phyloP scores from a whole-genome alignment of 371 early-diverging fungal genomes.

The Chytridium lagenaria region DNA sequence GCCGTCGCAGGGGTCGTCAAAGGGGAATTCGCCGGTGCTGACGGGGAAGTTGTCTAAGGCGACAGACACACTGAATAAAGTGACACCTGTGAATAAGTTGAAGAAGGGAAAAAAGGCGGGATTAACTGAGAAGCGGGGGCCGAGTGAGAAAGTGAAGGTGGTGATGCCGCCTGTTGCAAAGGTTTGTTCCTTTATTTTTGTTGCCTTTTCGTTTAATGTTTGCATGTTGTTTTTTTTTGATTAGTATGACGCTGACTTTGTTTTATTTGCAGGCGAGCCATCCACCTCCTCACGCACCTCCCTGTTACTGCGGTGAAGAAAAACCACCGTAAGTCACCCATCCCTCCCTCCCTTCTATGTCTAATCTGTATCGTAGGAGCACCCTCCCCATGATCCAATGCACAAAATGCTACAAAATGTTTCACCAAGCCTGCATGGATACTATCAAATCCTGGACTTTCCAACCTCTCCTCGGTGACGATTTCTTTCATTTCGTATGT shows the following conservation, averaged over 20 bases:
- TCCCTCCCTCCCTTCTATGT: neutral
- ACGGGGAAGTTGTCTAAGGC: too few species aligned
- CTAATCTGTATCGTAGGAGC: neutral
- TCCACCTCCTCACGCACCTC: neutral
- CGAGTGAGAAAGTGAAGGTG: too few species aligned
- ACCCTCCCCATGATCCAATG: conserved; percentile 18
- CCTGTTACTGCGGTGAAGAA: conserved; percentile 5
- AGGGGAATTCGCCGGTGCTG: too few species aligned
- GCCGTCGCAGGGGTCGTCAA: too few species aligned
- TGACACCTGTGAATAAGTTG: too few species aligned
- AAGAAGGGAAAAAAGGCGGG: too few species aligned
- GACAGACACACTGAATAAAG: too few species aligned
- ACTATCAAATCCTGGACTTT: conserved; percentile 40
- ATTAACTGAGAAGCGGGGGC: too few species aligned
- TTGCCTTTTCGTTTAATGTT: neutral
- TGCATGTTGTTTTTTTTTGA: too few species aligned
- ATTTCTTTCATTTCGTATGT: conserved; percentile 65
- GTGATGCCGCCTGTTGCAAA: too few species aligned
- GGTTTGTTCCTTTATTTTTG: too few species aligned
- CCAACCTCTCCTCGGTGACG: conserved; percentile 61
- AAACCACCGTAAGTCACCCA: neutral
- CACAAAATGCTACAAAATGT: conserved; percentile 8
- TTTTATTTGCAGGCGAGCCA: neutral
- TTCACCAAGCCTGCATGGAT: conserved; percentile 47
- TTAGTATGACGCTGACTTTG: neutral